Percentiles rank a stretch among this genome's conserved stretches.
Evolutionary conservation across 345 rosid genomes (phyloP).

Genomic region (Gossypium sturtianum): DNA sequence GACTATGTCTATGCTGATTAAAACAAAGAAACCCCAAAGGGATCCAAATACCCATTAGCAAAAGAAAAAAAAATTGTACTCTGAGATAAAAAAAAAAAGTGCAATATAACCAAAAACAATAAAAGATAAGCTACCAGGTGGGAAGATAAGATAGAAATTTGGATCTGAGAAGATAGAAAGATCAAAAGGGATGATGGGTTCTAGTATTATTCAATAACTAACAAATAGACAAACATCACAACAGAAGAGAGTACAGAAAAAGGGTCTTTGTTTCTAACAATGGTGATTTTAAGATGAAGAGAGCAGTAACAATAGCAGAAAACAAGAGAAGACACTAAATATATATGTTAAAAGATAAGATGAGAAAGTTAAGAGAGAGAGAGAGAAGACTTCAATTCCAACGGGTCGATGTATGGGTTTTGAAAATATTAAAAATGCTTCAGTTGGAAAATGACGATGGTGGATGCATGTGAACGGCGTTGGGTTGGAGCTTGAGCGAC

Average conservation of each 20-base stretch:
- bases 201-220: neutral
- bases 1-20: neutral
- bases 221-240: neutral
- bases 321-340: neutral
- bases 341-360: too few species aligned
- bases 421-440: too few species aligned
- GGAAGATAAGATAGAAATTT: neutral
- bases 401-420: too few species aligned
- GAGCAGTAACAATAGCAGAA: constrained; percentile 10
- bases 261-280: neutral
- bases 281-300: neutral
- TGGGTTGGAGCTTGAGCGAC: too few species aligned
- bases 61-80: neutral
- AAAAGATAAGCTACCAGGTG: constrained; percentile 13
- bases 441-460: too few species aligned
- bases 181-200: neutral
- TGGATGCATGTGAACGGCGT: too few species aligned
- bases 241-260: neutral
- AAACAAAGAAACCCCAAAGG: constrained; percentile 11
- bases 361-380: neutral
- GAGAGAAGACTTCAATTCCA: neutral
- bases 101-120: neutral
- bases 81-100: constrained; percentile 4
- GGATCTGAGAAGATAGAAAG: constrained; percentile 22
- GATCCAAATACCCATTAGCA: neutral